Conservation (phyloP, 495 filamentous ascomycete species). For the Penicillium bialowiezense region DNA sequence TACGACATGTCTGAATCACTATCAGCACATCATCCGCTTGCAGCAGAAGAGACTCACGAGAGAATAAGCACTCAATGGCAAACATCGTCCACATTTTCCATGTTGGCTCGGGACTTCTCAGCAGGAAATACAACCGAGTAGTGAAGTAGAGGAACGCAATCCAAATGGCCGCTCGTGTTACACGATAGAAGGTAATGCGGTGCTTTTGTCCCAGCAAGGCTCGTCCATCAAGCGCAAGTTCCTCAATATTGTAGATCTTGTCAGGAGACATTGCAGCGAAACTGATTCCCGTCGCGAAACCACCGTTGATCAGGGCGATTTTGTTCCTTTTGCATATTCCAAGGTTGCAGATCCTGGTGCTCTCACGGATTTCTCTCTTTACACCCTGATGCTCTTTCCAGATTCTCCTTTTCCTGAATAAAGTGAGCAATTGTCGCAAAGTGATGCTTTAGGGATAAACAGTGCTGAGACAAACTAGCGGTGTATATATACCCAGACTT, state of each 20-base stretch:
- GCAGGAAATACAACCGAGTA: constrained; percentile 15
- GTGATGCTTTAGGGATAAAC: too few relatives aligned
- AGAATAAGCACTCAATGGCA: constrained; percentile 24
- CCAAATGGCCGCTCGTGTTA: constrained; percentile 24
- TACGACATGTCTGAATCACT: constrained; percentile 17
- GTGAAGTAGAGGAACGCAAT: constrained; percentile 21
- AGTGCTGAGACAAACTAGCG: too few relatives aligned
- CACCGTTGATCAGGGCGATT: not conserved
- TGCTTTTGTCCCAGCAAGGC: constrained; percentile 14
- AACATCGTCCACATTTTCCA: constrained; percentile 36
- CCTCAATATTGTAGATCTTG: constrained; percentile 18
- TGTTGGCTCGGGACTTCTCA: constrained; percentile 7
- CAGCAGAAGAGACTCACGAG: constrained; percentile 15
- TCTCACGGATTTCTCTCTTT: too few relatives aligned
- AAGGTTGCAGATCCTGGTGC: not conserved
- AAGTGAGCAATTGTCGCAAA: too few relatives aligned
- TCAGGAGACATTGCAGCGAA: constrained; percentile 14
- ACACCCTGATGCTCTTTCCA: too few relatives aligned
- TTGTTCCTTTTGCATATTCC: constrained; percentile 3
- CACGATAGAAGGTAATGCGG: constrained; percentile 19
- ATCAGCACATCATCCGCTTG: not conserved
- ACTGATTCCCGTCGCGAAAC: not conserved
- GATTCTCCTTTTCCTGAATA: too few relatives aligned
- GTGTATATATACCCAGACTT: too few relatives aligned
- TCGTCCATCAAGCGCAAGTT: constrained; percentile 21